Evolutionary conservation across 108 stramenopile genomes (phyloP).

Genomic region (Cylindrotheca closterium): DNA sequence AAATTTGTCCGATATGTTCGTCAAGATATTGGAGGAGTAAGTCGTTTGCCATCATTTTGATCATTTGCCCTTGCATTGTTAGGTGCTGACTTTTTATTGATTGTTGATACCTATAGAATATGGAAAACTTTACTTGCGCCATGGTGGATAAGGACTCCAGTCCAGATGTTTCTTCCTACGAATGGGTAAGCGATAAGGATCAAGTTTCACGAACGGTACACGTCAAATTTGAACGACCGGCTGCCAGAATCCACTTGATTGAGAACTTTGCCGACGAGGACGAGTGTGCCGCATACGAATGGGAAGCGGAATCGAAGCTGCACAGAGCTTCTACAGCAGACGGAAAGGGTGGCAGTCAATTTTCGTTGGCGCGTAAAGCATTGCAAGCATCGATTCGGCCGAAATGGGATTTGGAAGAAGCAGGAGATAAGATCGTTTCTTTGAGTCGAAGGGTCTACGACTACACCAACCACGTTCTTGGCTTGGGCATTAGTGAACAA

Average conservation of each 20-base stretch:
- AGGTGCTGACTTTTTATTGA: neutral
- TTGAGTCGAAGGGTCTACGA: constrained; percentile 68
- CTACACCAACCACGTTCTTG: constrained; percentile 71
- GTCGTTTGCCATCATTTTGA: too few species aligned
- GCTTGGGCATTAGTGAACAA: constrained; percentile 56
- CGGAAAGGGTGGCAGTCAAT: constrained; percentile 61
- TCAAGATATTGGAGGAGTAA: neutral
- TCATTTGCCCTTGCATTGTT: neutral
- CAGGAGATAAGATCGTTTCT: constrained; percentile 55
- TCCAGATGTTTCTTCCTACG: constrained; percentile 24
- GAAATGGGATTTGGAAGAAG: constrained; percentile 49
- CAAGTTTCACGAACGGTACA: constrained; percentile 35
- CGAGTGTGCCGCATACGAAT: constrained; percentile 77
- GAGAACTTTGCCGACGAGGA: constrained; percentile 70
- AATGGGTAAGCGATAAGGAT: constrained; percentile 29
- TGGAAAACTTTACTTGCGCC: constrained; percentile 75
- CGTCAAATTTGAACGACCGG: constrained; percentile 65
- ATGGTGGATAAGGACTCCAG: constrained; percentile 47
- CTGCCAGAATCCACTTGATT: constrained; percentile 68
- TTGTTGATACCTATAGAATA: constrained; percentile 1
- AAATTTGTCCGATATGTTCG: neutral
- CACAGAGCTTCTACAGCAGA: constrained; percentile 80
- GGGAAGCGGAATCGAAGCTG: constrained; percentile 46
- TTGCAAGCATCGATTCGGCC: constrained; percentile 78
- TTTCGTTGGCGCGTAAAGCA: constrained; percentile 61